These are phyloP conservation scores for Phytophthora pluvialis DNA, from an alignment of 352 stramenopile genomes.

Conservation along the genomic window DNA sequence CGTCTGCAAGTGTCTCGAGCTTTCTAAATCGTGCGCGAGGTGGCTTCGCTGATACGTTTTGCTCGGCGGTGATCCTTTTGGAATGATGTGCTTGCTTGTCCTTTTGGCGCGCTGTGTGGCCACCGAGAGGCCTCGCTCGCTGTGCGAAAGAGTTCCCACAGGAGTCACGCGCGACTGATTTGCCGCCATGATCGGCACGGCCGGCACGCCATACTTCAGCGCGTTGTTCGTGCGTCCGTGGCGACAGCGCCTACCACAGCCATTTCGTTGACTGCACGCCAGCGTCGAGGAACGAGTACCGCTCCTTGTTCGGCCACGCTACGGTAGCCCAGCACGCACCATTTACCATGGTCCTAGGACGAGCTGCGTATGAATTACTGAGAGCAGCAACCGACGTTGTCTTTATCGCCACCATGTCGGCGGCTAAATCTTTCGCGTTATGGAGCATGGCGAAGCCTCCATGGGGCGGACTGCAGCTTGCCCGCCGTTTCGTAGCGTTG, in stretches of 20 bases:
- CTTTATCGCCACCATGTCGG: background rate
- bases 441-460: conserved; percentile 20
- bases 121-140: conserved; percentile 20
- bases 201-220: conserved; percentile 15
- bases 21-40: background rate
- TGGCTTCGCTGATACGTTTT: conserved; percentile 12
- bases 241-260: background rate
- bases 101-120: conserved; percentile 19
- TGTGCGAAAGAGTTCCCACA: conserved; percentile 28
- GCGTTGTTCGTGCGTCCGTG: conserved; percentile 22
- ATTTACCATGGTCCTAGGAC: too few species aligned
- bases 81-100: conserved; percentile 17
- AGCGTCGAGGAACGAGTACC: background rate
- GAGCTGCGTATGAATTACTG: background rate
- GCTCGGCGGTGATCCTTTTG: conserved; percentile 14
- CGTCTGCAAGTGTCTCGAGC: conserved; percentile 10
- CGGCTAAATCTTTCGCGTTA: conserved; percentile 15
- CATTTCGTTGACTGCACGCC: background rate
- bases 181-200: conserved; percentile 12
- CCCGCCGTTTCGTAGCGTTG: conserved; percentile 13
- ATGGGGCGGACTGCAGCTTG: conserved; percentile 11
- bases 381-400: background rate
- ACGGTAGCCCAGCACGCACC: too few species aligned
- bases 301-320: background rate
- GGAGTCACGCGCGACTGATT: conserved; percentile 31